Conservation (phyloP, 306 rosid species). For the Vigna angularis region DNA sequence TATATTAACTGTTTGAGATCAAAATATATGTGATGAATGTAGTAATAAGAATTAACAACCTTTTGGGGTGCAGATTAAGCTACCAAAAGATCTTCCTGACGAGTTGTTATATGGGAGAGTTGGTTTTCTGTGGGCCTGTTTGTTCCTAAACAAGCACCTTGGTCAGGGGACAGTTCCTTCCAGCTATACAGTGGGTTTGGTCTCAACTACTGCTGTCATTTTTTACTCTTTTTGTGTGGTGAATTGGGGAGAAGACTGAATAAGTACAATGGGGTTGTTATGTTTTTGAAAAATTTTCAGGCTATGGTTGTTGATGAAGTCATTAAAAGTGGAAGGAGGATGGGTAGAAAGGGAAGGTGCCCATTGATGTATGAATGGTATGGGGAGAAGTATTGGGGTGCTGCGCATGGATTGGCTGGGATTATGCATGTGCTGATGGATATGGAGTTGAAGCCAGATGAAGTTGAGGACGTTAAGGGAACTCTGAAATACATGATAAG, state of each 20-base stretch:
- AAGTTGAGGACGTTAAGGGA: slow-evolving; percentile 67
- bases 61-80: slow-evolving; percentile 64
- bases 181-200: slow-evolving; percentile 57
- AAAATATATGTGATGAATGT: neutral
- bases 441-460: slow-evolving; percentile 73
- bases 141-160: slow-evolving; percentile 69
- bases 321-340: slow-evolving; percentile 64
- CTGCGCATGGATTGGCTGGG: slow-evolving; percentile 89
- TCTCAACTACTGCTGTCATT: neutral
- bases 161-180: slow-evolving; percentile 67
- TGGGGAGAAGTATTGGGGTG: slow-evolving; percentile 84
- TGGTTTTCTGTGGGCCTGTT: slow-evolving; percentile 82
- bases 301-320: slow-evolving; percentile 59
- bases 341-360: slow-evolving; percentile 60
- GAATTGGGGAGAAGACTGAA: neutral
- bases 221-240: slow-evolving; percentile 32
- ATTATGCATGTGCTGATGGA: slow-evolving; percentile 80
- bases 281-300: slow-evolving; percentile 43
- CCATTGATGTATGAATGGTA: slow-evolving; percentile 86
- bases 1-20: too few relatives aligned
- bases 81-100: slow-evolving; percentile 67
- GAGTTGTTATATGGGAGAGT: slow-evolving; percentile 79
- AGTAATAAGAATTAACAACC: neutral
- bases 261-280: slow-evolving; percentile 16
- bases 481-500: slow-evolving; percentile 74